Percentiles rank a stretch among this genome's conserved stretches.
phyloP scores from a whole-genome alignment of 2,329 filamentous ascomycete genomes.

The Dothideomycetidae sp. region DNA sequence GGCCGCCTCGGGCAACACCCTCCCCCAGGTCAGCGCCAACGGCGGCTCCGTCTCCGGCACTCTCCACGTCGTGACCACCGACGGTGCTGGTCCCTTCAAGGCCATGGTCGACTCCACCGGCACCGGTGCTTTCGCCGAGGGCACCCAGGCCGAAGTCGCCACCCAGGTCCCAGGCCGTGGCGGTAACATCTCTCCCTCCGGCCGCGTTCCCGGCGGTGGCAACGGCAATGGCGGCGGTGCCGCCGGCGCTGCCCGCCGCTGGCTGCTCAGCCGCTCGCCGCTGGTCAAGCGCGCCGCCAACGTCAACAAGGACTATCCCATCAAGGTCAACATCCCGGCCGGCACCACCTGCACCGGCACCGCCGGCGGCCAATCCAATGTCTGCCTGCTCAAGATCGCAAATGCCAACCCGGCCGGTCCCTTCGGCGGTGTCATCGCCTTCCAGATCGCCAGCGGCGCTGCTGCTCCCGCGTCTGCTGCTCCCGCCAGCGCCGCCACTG shows the following conservation, averaged over 20 bases:
- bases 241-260: neutral
- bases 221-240: neutral
- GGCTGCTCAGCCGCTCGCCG: neutral
- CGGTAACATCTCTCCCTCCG: neutral
- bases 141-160: neutral
- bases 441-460: neutral
- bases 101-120: neutral
- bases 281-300: neutral
- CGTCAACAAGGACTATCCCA: neutral
- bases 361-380: neutral
- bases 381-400: neutral
- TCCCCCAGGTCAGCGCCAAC: neutral
- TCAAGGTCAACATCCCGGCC: neutral
- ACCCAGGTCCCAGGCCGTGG: neutral
- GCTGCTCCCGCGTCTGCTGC: neutral
- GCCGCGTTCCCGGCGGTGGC: neutral
- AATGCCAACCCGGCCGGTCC: neutral
- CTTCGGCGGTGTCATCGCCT: neutral
- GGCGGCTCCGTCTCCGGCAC: neutral
- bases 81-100: neutral
- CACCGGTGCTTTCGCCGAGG: neutral
- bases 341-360: neutral
- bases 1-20: neutral
- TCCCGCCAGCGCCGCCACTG: neutral
- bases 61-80: neutral